These are phyloP conservation scores for Haberlea rhodopensis DNA, from an alignment of 257 asterid genomes.

Conservation along the genomic window DNA sequence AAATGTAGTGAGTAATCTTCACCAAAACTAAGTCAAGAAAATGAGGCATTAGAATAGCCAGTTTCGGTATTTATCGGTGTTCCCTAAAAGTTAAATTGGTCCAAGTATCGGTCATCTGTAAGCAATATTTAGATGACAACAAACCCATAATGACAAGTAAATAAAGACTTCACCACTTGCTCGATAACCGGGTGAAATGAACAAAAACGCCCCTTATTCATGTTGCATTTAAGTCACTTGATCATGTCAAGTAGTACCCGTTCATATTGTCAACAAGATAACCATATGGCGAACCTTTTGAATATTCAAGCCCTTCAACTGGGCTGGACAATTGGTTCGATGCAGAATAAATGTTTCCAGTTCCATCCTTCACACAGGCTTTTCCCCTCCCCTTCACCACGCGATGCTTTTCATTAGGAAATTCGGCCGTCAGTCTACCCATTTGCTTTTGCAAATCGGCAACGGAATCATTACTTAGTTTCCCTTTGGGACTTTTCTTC, in stretches of 20 bases:
- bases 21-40: constrained; percentile 22
- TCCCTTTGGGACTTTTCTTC: constrained; percentile 84
- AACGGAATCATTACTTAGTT: constrained; percentile 56
- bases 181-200: constrained; percentile 34
- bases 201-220: constrained; percentile 35
- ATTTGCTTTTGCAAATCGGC: constrained; percentile 91
- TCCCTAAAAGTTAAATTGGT: constrained; percentile 35
- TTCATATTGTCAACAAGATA: constrained; percentile 55
- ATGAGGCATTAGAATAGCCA: constrained; percentile 25
- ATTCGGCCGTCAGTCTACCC: constrained; percentile 78
- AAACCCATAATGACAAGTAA: background rate
- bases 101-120: constrained; percentile 35
- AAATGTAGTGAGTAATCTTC: constrained; percentile 15
- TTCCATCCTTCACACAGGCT: constrained; percentile 36
- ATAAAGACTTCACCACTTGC: constrained; percentile 39
- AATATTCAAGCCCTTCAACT: constrained; percentile 49
- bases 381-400: constrained; percentile 48
- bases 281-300: constrained; percentile 37
- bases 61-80: constrained; percentile 21
- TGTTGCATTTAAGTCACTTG: constrained; percentile 13
- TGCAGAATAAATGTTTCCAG: constrained; percentile 28
- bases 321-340: constrained; percentile 26
- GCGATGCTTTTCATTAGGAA: constrained; percentile 54
- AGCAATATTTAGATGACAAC: constrained; percentile 37
- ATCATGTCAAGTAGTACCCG: constrained; percentile 52